Evolutionary conservation across 345 rosid species (phyloP).

Genomic region (Murraya paniculata): DNA sequence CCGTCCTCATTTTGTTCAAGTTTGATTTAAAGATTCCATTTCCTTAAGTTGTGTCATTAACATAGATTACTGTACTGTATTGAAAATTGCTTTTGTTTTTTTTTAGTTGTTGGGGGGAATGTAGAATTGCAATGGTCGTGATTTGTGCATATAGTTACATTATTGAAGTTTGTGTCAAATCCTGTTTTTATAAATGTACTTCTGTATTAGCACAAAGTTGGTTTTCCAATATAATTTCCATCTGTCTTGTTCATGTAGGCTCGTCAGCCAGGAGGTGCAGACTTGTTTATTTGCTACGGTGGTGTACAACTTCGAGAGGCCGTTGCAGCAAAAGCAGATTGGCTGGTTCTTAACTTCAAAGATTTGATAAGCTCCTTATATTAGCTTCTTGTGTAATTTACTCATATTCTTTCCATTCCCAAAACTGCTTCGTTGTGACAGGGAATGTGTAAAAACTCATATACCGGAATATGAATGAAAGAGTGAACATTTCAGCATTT

Average conservation of each 20-base stretch:
- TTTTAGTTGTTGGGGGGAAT: neutral
- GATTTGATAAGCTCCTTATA: slow-evolving; percentile 57
- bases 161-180: neutral
- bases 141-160: neutral
- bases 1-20: neutral
- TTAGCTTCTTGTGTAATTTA: slow-evolving; percentile 16
- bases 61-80: neutral
- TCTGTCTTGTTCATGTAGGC: slow-evolving; percentile 42
- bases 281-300: slow-evolving; percentile 78
- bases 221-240: neutral
- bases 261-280: slow-evolving; percentile 85
- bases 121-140: neutral
- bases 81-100: neutral
- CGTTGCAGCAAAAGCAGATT: slow-evolving; percentile 87
- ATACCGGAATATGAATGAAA: neutral
- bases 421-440: neutral
- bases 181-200: neutral
- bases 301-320: slow-evolving; percentile 84
- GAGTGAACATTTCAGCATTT: neutral
- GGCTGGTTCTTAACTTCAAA: slow-evolving; percentile 68
- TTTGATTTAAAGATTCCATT: neutral
- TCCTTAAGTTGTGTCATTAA: neutral
- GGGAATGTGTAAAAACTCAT: neutral
- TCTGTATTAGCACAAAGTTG: neutral
- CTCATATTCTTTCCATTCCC: neutral